A percentile compares a stretch with the other conserved stretches of the same genome.
phyloP scores from a whole-genome alignment of 2,329 filamentous ascomycete species.

The Lachnellula hyalina region DNA sequence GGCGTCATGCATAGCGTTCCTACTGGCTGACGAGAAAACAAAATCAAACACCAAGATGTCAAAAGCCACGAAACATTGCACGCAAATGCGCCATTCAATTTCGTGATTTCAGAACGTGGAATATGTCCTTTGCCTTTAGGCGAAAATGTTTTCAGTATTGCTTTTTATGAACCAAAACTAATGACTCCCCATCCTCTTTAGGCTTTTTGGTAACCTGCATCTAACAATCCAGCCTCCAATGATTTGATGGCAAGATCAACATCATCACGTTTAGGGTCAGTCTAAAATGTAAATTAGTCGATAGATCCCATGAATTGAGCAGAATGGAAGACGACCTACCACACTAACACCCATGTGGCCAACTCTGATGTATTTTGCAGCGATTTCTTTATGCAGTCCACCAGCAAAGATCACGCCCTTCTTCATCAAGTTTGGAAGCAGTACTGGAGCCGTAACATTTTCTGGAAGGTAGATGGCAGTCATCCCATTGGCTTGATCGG shows the following conservation, averaged over 20 bases:
- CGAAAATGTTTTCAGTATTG: slow-evolving; percentile 1
- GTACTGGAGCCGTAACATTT: slow-evolving; percentile 69
- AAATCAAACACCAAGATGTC: neutral
- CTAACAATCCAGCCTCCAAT: slow-evolving; percentile 66
- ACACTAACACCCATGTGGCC: slow-evolving; percentile 97
- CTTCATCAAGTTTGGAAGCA: slow-evolving; percentile 78
- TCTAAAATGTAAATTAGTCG: slow-evolving; percentile 37
- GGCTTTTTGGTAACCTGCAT: slow-evolving; percentile 59
- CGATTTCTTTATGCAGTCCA: slow-evolving; percentile 93
- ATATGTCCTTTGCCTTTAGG: neutral
- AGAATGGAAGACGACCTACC: slow-evolving; percentile 41
- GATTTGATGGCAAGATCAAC: slow-evolving; percentile 79
- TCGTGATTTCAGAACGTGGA: slow-evolving; percentile 12
- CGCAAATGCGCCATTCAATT: slow-evolving; percentile 15
- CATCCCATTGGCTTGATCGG: slow-evolving; percentile 95
- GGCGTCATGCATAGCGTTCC: neutral
- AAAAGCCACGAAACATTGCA: neutral
- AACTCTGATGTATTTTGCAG: slow-evolving; percentile 87
- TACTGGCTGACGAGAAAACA: neutral
- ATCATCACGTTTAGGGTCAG: slow-evolving; percentile 72
- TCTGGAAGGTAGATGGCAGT: slow-evolving; percentile 95
- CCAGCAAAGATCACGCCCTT: slow-evolving; percentile 92
- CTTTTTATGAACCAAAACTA: slow-evolving; percentile 7
- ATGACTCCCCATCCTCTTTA: slow-evolving; percentile 10
- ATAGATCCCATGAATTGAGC: neutral